Evolutionary conservation across 2,329 filamentous ascomycete species (phyloP).

Genomic region (Zymoseptoria ardabiliae): DNA sequence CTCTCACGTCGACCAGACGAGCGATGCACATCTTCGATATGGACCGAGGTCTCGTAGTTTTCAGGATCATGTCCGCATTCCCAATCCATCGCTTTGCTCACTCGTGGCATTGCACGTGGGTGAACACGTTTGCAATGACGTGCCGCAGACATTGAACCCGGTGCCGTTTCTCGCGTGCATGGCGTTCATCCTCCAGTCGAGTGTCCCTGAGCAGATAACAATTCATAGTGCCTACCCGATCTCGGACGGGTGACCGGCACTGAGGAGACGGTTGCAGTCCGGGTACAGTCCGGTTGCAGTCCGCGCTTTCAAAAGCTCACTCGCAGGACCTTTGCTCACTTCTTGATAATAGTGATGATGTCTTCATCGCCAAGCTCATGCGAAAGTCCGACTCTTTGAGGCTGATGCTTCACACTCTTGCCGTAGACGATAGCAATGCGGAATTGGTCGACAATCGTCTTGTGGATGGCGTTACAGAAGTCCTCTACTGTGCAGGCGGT

Average conservation of each 20-base stretch:
- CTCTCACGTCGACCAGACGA: neutral
- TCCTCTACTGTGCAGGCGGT: slow-evolving; percentile 86
- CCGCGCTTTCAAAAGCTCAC: neutral
- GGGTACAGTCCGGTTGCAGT: neutral
- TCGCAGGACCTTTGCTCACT: slow-evolving; percentile 9
- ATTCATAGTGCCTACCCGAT: neutral
- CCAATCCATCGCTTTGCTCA: neutral
- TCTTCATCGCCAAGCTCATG: slow-evolving; percentile 96
- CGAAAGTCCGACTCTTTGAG: slow-evolving; percentile 82
- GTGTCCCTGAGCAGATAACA: neutral
- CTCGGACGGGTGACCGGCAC: neutral
- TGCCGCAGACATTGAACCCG: neutral
- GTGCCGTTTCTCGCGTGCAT: neutral
- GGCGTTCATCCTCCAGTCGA: neutral
- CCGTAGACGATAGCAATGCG: slow-evolving; percentile 94
- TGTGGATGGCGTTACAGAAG: slow-evolving; percentile 97
- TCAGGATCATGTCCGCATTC: neutral
- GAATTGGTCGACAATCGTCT: slow-evolving; percentile 92
- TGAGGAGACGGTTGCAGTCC: too few relatives aligned
- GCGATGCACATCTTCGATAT: neutral
- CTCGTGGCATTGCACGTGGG: too few relatives aligned
- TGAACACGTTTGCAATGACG: neutral
- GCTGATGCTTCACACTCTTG: slow-evolving; percentile 97
- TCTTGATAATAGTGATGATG: slow-evolving; percentile 52
- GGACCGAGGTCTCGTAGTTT: neutral